These are phyloP conservation scores for Paecilomyces fulvus DNA, from an alignment of 2,329 filamentous ascomycete species.

Conservation along the genomic window DNA sequence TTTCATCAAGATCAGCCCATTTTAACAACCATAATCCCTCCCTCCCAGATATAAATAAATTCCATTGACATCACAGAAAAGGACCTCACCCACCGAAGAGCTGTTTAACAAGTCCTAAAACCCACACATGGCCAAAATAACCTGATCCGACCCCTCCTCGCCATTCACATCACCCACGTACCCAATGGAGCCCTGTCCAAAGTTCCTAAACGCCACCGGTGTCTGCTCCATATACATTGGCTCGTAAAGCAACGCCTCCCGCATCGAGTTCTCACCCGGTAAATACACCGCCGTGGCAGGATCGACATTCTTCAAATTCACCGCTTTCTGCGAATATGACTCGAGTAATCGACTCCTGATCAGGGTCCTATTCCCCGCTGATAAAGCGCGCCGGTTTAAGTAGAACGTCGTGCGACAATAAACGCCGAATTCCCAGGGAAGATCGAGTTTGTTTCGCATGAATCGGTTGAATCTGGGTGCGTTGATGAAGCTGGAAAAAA, in stretches of 20 bases:
- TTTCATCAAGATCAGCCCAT: too few species aligned
- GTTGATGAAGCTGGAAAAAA: slow-evolving; percentile 14
- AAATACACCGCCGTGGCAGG: slow-evolving; percentile 3
- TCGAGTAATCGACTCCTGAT: not conserved
- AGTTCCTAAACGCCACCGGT: slow-evolving; percentile 14
- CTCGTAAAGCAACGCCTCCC: slow-evolving; percentile 10
- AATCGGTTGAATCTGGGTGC: slow-evolving; percentile 12
- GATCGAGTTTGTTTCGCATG: slow-evolving; percentile 12
- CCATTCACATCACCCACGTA: slow-evolving; percentile 22
- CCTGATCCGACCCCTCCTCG: slow-evolving; percentile 10
- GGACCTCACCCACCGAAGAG: too few species aligned
- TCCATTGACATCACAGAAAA: too few species aligned
- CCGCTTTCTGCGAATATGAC: slow-evolving; percentile 5
- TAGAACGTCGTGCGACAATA: slow-evolving; percentile 13
- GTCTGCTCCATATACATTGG: slow-evolving; percentile 11
- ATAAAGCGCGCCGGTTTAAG: slow-evolving; percentile 9
- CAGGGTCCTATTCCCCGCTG: not conserved
- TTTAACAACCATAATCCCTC: too few species aligned
- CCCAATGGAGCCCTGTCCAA: slow-evolving; percentile 17
- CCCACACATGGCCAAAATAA: slow-evolving; percentile 19
- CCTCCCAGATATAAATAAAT: too few species aligned
- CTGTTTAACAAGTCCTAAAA: slow-evolving; percentile 3
- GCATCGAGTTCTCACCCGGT: slow-evolving; percentile 1
- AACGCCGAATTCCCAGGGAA: slow-evolving; percentile 15
- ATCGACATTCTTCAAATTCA: slow-evolving; percentile 6